These are phyloP conservation scores for Ceratobasidium sp. DNA, from an alignment of 1,284 basidiomycete genomes.

Conservation along the genomic window DNA sequence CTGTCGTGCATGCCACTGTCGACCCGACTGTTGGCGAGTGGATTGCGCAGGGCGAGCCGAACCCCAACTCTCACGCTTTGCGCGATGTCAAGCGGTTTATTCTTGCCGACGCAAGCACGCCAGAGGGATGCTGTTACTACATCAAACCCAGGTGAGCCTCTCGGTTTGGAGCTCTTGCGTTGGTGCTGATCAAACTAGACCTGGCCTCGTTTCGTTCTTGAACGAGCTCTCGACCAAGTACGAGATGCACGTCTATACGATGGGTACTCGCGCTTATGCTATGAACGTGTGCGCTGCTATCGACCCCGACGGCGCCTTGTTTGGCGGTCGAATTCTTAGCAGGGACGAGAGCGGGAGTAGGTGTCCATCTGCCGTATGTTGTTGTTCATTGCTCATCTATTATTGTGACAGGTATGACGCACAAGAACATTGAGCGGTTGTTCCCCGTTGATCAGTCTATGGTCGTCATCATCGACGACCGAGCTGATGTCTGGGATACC, in stretches of 20 bases:
- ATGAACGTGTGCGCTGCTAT: conserved; percentile 94
- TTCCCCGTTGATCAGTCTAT: conserved; percentile 98
- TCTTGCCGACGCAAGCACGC: conserved; percentile 61
- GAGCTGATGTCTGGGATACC: conserved; percentile 97
- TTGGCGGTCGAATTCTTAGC: conserved; percentile 88
- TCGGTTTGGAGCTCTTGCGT: conserved; percentile 1
- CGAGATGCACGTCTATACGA: conserved; percentile 99
- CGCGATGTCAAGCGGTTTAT: conserved; percentile 86
- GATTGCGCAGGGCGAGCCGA: conserved; percentile 85
- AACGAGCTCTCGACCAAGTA: conserved; percentile 78
- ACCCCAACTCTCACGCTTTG: conserved; percentile 90
- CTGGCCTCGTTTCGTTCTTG: conserved; percentile 86
- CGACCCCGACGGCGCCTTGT: conserved; percentile 87
- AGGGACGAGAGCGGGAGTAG: conserved; percentile 95
- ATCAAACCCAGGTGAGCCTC: conserved; percentile 87
- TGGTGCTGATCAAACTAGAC: conserved; percentile 63
- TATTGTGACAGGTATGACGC: conserved; percentile 72
- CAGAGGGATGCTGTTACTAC: conserved; percentile 92
- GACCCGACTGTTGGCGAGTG: conserved; percentile 98
- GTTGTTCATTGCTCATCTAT: not conserved
- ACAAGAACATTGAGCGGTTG: conserved; percentile 89
- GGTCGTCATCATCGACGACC: conserved; percentile 99
- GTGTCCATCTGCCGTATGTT: conserved; percentile 53
- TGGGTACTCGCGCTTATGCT: conserved; percentile 97
- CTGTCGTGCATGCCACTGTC: conserved; percentile 97